Evolutionary conservation across 2,329 filamentous ascomycete genomes (phyloP), one percentile per base, ranked within the genome.

Genomic region (Colletotrichum zoysiae): DNA sequence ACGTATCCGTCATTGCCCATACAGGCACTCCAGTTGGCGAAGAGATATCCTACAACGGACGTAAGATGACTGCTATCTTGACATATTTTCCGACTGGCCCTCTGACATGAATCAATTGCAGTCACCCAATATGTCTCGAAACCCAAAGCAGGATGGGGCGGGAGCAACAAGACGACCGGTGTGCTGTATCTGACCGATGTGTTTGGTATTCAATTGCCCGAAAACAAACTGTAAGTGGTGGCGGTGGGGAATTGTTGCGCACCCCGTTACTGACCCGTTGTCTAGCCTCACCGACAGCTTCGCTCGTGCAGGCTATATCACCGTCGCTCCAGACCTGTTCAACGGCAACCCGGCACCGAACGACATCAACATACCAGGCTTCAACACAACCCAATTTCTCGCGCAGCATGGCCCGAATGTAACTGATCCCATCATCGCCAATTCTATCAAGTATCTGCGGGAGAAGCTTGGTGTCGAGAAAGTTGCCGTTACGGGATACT

Each of bases 291-390:
- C 90, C 76, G 91, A 93, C 82, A 86, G 89, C 76, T 91, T 89
- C 79, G 91, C 91, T 64, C 85, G 87, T 70, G 89, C 89, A 75
- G 91, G 91, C 74, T 93, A 92, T 82, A 84, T 91, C 63, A 86
- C 87, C 73, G 82, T 91, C 60, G 85, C 91, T 69, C 91, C 91
- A 2, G 91, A 93, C 78, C 82, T 93, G 62, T 92, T 93, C 84
- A 80, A 85, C 73, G 89, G 88, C 74, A 85, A 88, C 67, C 82
- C 87, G 16, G 84, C 90, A 64, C 82, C 83, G 1, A 80, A 77
- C 38, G 80, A 79, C 65, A 75, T 81, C 72, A 79, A 78, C 74
- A 63, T 74, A 8, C 77, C 77, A 1, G 84, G 82, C 74, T 85
- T 83, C 78, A 82, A 84, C 76, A 75, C 83, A 9, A 80, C 78